phyloP scores from a whole-genome alignment of 495 filamentous ascomycete species.

The Umbilicaria muhlenbergii region DNA sequence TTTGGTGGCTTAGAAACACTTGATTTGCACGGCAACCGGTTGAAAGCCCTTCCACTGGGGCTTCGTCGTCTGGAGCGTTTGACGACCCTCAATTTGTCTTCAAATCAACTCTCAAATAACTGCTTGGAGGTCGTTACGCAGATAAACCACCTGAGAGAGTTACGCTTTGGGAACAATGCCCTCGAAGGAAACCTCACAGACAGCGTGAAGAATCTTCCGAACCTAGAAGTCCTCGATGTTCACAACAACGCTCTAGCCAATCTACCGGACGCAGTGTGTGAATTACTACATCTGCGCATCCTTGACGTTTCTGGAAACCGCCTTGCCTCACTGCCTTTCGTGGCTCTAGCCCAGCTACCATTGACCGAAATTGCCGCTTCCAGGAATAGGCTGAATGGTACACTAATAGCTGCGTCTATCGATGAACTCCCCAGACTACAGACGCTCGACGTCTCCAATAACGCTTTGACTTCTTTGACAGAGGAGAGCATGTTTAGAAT shows the following conservation, averaged over 20 bases:
- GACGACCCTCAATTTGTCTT: constrained; percentile 69
- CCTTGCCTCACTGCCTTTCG: constrained; percentile 53
- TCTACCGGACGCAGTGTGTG: constrained; percentile 51
- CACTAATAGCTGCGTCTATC: constrained; percentile 47
- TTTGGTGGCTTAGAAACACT: constrained; percentile 74
- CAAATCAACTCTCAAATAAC: constrained; percentile 59
- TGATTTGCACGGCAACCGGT: constrained; percentile 73
- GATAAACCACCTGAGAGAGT: constrained; percentile 53
- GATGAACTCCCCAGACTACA: constrained; percentile 46
- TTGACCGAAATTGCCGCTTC: constrained; percentile 61
- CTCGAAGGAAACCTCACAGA: constrained; percentile 48
- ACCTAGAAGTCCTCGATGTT: constrained; percentile 67
- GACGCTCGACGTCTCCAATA: constrained; percentile 59
- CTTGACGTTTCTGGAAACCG: constrained; percentile 68
- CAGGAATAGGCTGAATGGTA: constrained; percentile 62
- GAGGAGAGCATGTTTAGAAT: constrained; percentile 36
- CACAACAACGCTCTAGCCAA: constrained; percentile 64
- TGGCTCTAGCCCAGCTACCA: constrained; percentile 45
- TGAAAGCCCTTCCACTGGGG: constrained; percentile 57
- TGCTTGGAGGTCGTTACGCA: constrained; percentile 57
- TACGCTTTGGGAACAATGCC: constrained; percentile 68
- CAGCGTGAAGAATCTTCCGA: constrained; percentile 38
- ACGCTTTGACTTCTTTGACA: constrained; percentile 47
- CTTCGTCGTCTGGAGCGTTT: constrained; percentile 55
- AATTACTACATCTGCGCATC: constrained; percentile 48